phyloP scores from a whole-genome alignment of 2,329 filamentous ascomycete species.

The Aureobasidium sp. region DNA sequence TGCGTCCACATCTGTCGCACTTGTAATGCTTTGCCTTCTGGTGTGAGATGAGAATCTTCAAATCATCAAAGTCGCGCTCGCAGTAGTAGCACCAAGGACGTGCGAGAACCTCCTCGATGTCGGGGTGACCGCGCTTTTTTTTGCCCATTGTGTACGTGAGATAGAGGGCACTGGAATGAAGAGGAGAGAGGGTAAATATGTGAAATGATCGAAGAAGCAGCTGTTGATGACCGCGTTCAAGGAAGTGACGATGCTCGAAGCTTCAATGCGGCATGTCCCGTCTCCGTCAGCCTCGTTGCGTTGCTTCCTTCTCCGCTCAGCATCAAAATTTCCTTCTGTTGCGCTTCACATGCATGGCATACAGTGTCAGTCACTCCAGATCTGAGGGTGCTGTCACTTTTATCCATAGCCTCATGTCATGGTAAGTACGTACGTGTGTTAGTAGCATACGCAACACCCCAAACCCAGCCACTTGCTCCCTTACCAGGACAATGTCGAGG shows the following conservation, averaged over 20 bases:
- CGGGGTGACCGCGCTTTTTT: constrained; percentile 79
- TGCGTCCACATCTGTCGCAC: constrained; percentile 80
- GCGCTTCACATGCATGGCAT: constrained; percentile 1
- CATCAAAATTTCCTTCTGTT: constrained; percentile 11
- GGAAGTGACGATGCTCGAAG: constrained; percentile 10
- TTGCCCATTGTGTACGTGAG: constrained; percentile 58
- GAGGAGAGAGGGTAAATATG: background rate
- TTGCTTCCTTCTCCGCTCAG: constrained; percentile 8
- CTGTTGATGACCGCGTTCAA: constrained; percentile 3
- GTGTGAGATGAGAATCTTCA: constrained; percentile 93
- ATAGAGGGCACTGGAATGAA: background rate
- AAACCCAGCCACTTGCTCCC: constrained; percentile 16
- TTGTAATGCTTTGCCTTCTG: constrained; percentile 99
- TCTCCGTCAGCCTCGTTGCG: background rate
- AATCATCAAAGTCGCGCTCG: constrained; percentile 96
- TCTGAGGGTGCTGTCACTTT: background rate
- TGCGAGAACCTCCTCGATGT: constrained; percentile 78
- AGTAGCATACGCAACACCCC: constrained; percentile 9
- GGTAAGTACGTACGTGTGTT: background rate
- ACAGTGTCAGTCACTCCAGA: background rate
- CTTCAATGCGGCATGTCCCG: constrained; percentile 3
- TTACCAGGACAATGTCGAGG: constrained; percentile 3
- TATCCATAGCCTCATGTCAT: background rate
- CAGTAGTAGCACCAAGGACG: constrained; percentile 99
- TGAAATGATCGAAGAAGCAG: background rate